A percentile compares a stretch with the other conserved stretches of the same genome.
phyloP scores from a whole-genome alignment of 495 filamentous ascomycete species.

The Letharia columbiana region DNA sequence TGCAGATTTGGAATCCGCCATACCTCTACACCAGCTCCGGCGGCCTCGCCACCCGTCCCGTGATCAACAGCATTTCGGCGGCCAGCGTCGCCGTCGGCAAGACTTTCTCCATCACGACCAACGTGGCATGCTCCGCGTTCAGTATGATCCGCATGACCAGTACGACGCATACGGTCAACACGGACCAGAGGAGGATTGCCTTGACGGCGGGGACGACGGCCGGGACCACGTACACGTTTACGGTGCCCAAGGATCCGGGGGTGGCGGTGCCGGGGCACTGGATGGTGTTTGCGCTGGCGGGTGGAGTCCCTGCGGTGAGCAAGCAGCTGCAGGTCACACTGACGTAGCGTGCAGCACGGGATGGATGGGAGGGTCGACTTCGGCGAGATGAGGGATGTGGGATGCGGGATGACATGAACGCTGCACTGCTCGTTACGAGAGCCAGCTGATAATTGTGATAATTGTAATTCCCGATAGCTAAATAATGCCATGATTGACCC shows the following conservation, averaged over 20 bases:
- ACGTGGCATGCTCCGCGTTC: conserved; percentile 21
- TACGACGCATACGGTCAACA: conserved; percentile 44
- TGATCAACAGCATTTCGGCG: conserved; percentile 27
- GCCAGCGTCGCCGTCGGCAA: conserved; percentile 27
- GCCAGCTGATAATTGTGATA: not conserved
- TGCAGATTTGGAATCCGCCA: conserved; percentile 40
- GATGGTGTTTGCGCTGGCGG: conserved; percentile 42
- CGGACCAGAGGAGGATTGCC: conserved; percentile 40
- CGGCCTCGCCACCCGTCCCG: conserved; percentile 31
- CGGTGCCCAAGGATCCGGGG: conserved; percentile 36
- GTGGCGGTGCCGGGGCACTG: conserved; percentile 41
- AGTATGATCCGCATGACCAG: conserved; percentile 30
- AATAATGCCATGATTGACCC: not conserved
- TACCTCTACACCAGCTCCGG: conserved; percentile 41
- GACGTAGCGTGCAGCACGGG: not conserved
- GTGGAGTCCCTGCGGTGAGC: conserved; percentile 28
- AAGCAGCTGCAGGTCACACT: not conserved
- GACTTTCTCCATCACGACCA: conserved; percentile 34
- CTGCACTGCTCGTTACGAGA: not conserved
- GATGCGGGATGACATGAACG: conserved; percentile 1
- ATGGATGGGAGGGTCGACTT: not conserved
- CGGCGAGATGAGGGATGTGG: not conserved
- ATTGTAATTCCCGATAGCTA: not conserved
- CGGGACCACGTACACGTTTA: conserved; percentile 24
- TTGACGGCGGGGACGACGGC: conserved; percentile 21